A percentile compares a stretch with the other conserved stretches of the same genome.
Conservation (phyloP, 2,329 filamentous ascomycete genomes). For the Talaromyces funiculosus region DNA sequence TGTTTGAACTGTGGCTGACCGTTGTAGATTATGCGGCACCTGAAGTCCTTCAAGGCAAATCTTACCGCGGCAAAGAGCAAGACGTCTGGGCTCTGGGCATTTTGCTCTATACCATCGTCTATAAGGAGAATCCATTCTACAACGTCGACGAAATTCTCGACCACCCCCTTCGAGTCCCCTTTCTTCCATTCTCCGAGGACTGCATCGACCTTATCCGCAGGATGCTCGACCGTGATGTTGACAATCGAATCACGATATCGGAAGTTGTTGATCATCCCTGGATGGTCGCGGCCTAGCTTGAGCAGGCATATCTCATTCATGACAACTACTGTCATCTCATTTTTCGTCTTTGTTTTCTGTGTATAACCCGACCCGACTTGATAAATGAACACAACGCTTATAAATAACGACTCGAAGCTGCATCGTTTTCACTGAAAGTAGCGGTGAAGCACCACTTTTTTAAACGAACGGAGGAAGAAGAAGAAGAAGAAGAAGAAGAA, state of each 20-base stretch:
- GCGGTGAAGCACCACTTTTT: too few relatives aligned
- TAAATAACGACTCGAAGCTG: neutral
- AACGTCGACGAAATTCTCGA: slow-evolving; percentile 99
- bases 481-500: too few relatives aligned
- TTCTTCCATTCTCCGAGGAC: slow-evolving; percentile 60
- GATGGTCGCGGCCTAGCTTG: slow-evolving; percentile 38
- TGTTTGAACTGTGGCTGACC: neutral
- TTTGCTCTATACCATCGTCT: slow-evolving; percentile 94
- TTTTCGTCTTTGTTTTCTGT: neutral
- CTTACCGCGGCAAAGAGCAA: slow-evolving; percentile 93
- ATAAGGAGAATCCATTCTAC: slow-evolving; percentile 99
- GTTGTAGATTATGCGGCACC: slow-evolving; percentile 89
- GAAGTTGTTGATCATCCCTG: slow-evolving; percentile 88
- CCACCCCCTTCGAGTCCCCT: slow-evolving; percentile 86
- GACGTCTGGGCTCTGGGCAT: slow-evolving; percentile 98
- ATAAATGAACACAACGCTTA: neutral
- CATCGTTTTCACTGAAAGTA: neutral
- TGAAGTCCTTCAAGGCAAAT: slow-evolving; percentile 88
- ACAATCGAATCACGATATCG: slow-evolving; percentile 74
- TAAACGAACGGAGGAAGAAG: neutral
- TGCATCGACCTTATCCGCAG: slow-evolving; percentile 85
- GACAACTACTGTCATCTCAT: neutral
- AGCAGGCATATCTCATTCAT: neutral
- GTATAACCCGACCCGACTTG: neutral
- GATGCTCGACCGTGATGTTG: slow-evolving; percentile 90